Conservation (phyloP, 768 basidiomycete genomes). For the Termitomyces sp. region DNA sequence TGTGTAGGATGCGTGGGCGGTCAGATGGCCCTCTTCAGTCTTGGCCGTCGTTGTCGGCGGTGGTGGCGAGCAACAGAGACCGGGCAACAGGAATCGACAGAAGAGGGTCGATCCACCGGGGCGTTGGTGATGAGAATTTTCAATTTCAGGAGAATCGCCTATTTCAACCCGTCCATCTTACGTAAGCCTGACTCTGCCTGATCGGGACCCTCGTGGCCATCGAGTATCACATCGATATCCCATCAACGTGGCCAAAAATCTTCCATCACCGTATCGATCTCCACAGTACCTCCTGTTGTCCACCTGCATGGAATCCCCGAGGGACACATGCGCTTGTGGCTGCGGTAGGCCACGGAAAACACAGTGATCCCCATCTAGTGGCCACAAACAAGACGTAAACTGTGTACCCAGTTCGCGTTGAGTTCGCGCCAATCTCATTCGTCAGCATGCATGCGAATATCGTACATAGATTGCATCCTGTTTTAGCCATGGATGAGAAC, state of each 20-base stretch:
- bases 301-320: background rate
- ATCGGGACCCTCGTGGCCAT: background rate
- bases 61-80: constrained; percentile 33
- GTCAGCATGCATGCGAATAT: background rate
- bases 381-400: background rate
- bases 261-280: background rate
- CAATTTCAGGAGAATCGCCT: constrained; percentile 10
- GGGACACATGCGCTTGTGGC: background rate
- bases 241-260: background rate
- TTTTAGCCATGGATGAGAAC: background rate
- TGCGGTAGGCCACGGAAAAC: background rate
- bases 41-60: constrained; percentile 37
- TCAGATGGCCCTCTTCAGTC: constrained; percentile 44
- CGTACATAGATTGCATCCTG: background rate
- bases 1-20: constrained; percentile 21
- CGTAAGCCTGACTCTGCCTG: constrained; percentile 15
- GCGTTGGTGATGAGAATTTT: constrained; percentile 30
- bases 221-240: constrained; percentile 1
- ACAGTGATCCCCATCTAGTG: background rate
- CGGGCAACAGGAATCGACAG: constrained; percentile 49
- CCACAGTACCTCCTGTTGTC: background rate
- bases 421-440: background rate
- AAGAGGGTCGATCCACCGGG: constrained; percentile 52
- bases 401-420: background rate
- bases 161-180: constrained; percentile 19